Evolutionary conservation across 805 yeast species (phyloP).

Genomic region (Dipodascus albidus): DNA sequence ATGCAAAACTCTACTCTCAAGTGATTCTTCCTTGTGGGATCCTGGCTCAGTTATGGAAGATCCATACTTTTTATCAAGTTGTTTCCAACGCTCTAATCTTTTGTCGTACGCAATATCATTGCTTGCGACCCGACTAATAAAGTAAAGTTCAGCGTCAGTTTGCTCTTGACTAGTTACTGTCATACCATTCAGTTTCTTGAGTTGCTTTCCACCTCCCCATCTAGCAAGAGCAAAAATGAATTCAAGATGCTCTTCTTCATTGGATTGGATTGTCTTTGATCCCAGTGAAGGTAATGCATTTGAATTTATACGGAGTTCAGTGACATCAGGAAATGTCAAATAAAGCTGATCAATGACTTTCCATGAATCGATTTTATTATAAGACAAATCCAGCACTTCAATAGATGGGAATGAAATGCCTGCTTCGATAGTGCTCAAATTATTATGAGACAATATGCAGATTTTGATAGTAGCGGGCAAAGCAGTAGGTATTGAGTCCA

Average conservation of each 20-base stretch:
- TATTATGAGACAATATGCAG: constrained; percentile 31
- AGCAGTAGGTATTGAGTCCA: constrained; percentile 24
- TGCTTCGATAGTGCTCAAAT: constrained; percentile 14
- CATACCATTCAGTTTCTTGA: constrained; percentile 49
- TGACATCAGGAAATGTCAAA: constrained; percentile 31
- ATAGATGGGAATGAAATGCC: background rate
- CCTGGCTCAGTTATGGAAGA: constrained; percentile 8
- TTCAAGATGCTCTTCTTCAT: constrained; percentile 13
- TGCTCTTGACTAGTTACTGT: constrained; percentile 36
- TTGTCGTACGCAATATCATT: constrained; percentile 15
- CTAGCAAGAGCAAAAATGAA: constrained; percentile 35
- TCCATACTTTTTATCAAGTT: constrained; percentile 30
- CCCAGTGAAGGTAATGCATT: constrained; percentile 38
- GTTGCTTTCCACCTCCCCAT: constrained; percentile 17
- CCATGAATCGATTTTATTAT: constrained; percentile 40
- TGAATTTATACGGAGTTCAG: constrained; percentile 35
- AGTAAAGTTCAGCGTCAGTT: constrained; percentile 55
- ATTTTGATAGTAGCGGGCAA: constrained; percentile 10
- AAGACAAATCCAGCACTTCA: constrained; percentile 36
- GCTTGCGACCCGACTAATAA: constrained; percentile 39
- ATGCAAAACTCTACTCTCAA: constrained; percentile 13
- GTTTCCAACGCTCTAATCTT: constrained; percentile 30
- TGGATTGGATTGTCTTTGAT: constrained; percentile 14
- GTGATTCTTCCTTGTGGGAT: constrained; percentile 5
- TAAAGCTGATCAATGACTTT: constrained; percentile 34